Percentiles rank a stretch among this genome's conserved stretches.
These are phyloP conservation scores for Monosporascus sp. DNA, from an alignment of 2,329 filamentous ascomycete species.

Conservation along the genomic window DNA sequence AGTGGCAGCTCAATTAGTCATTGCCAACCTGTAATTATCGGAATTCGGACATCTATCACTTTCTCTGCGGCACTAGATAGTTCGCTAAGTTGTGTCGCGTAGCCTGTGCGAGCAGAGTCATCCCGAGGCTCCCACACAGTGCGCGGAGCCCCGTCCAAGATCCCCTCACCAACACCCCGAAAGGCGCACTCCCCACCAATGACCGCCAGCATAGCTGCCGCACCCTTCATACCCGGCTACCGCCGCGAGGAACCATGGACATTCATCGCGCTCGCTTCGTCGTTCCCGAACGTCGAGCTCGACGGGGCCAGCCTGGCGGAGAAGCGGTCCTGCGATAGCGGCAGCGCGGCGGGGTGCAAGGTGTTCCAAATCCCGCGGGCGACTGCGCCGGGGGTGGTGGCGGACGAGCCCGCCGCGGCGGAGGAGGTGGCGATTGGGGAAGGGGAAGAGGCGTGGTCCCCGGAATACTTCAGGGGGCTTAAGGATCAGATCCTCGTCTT, in stretches of 20 bases:
- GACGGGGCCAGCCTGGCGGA: slow-evolving; percentile 33
- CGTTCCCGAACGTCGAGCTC: slow-evolving; percentile 45
- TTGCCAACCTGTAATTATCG: too few relatives aligned
- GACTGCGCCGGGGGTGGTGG: slow-evolving; percentile 29
- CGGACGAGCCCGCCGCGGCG: slow-evolving; percentile 26
- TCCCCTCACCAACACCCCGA: too few relatives aligned
- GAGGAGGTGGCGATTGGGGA: slow-evolving; percentile 21
- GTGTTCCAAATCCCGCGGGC: slow-evolving; percentile 47
- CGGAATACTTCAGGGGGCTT: slow-evolving; percentile 22
- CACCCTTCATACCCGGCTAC: slow-evolving; percentile 11
- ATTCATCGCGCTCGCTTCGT: slow-evolving; percentile 47
- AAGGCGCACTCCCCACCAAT: background rate
- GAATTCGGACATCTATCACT: too few relatives aligned
- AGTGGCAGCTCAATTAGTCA: too few relatives aligned
- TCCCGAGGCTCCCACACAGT: too few relatives aligned
- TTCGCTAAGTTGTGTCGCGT: too few relatives aligned
- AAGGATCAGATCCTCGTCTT: slow-evolving; percentile 62
- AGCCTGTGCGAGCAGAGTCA: too few relatives aligned
- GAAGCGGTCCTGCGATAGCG: slow-evolving; percentile 30
- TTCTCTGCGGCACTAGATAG: too few relatives aligned
- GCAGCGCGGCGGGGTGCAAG: slow-evolving; percentile 49
- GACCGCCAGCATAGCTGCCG: background rate
- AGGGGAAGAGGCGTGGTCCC: slow-evolving; percentile 18
- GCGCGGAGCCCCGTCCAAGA: too few relatives aligned
- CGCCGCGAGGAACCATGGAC: slow-evolving; percentile 40